Evolutionary conservation across 1,284 basidiomycete species (phyloP), one percentile per base, ranked within the genome.

Genomic region (Leucocoprinus gongylophorus): DNA sequence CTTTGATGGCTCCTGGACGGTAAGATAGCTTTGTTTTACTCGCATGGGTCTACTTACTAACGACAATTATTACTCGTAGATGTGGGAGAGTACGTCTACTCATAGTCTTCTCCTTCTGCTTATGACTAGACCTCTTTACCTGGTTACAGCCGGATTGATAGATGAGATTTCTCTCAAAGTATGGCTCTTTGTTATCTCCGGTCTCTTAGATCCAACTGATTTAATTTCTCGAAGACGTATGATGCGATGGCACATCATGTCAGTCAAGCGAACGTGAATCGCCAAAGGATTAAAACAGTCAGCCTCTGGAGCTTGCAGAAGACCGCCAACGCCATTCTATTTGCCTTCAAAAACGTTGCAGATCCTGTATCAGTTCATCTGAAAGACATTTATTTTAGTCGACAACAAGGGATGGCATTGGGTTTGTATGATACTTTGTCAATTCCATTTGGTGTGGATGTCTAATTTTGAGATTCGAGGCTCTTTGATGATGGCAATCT

Each of bases 161-260:
- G 88, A 92, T 58, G 83, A 82, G 55, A 86, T 92, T 50, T 82
- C 88, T 1, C 69, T 83, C 60, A 88, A 91, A 72, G 86, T 84
- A 55, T 40, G 61, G 55, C 41, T 51, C 28, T 51, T 43, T 23
- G 39, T 40, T 38, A n/a, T n/a, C 41, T 30, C 33, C 26, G 2
- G 15, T 40, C 39, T 43, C 13, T 40, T 35, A 46, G 9, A 37
- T 26, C 23, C 51, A 54, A 39, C 54, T 13, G 38, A 39, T 51
- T 10, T 32, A 49, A 46, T 10, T 41, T 57, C 29, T 18, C 15
- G n/a, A 43, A 89, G 81, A 85, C 85, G 23, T 94, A 95, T 66
- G 88, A 90, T 50, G 94, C 94, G 7, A 78, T 97, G 55, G 93
- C 93, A 2, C 83, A 92, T 65, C 94, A 97, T 66, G 94, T 95